phyloP scores from a whole-genome alignment of 352 stramenopile species.

The Phytophthora macrochlamydospora region DNA sequence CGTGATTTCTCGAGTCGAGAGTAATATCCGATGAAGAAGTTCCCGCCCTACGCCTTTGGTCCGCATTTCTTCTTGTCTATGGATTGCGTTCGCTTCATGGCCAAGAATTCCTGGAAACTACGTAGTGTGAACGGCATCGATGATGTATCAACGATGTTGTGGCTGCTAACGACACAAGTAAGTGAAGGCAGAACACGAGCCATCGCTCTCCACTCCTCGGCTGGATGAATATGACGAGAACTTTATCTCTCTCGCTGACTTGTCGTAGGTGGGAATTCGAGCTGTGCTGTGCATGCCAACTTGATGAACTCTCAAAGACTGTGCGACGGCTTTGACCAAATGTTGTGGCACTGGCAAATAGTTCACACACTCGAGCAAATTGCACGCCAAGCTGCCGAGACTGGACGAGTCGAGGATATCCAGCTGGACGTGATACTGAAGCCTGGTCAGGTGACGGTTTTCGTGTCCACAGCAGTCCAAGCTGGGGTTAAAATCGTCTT shows the following conservation, averaged over 20 bases:
- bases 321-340: constrained; percentile 7
- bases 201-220: too few species aligned
- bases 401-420: background rate
- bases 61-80: constrained; percentile 46
- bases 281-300: constrained; percentile 43
- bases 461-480: too few species aligned
- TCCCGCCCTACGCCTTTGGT: constrained; percentile 42
- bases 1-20: constrained; percentile 15
- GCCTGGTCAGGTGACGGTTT: too few species aligned
- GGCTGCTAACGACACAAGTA: constrained; percentile 53
- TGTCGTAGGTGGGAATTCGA: constrained; percentile 38
- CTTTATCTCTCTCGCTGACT: constrained; percentile 43
- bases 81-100: constrained; percentile 47
- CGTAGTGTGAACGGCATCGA: constrained; percentile 37
- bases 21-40: constrained; percentile 24
- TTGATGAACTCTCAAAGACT: background rate
- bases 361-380: background rate
- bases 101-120: constrained; percentile 23
- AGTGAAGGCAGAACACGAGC: too few species aligned
- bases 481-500: too few species aligned
- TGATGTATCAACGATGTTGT: constrained; percentile 52
- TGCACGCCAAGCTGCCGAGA: background rate
- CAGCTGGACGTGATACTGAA: too few species aligned
- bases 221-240: too few species aligned
- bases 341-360: background rate